Conservation (phyloP, 441 rosid species). For the Croton laevigatus region DNA sequence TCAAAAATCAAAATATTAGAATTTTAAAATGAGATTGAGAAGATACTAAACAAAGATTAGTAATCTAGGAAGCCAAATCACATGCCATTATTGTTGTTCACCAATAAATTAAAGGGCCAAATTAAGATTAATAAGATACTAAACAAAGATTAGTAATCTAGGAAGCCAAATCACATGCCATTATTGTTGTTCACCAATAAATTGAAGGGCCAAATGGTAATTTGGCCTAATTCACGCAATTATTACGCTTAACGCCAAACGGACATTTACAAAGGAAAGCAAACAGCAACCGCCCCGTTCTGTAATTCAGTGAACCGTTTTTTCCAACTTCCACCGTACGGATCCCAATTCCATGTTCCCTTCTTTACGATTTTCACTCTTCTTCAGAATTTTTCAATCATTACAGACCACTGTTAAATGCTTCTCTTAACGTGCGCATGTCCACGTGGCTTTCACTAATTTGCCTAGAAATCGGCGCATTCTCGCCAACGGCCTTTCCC, state of each 20-base stretch:
- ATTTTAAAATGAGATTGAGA: background rate
- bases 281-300: constrained; percentile 1
- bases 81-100: background rate
- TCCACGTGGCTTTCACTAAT: constrained; percentile 32
- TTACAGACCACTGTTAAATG: constrained; percentile 13
- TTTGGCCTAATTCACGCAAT: background rate
- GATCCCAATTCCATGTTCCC: background rate
- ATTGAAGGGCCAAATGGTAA: background rate
- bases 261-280: background rate
- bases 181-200: background rate
- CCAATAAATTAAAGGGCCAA: constrained; percentile 3
- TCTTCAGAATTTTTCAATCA: constrained; percentile 21
- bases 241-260: constrained; percentile 4
- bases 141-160: background rate
- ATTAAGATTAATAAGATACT: no score
- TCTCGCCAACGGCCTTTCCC: constrained; percentile 13
- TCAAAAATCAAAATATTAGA: no score
- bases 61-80: background rate
- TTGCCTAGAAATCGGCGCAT: constrained; percentile 16
- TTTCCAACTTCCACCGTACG: constrained; percentile 20
- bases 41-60: background rate
- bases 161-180: background rate
- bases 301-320: constrained; percentile 12
- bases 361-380: background rate
- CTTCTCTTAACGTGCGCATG: constrained; percentile 1